These are phyloP conservation scores for Sporisorium reilianum DNA, from an alignment of 1,284 basidiomycete species.

Conservation along the genomic window DNA sequence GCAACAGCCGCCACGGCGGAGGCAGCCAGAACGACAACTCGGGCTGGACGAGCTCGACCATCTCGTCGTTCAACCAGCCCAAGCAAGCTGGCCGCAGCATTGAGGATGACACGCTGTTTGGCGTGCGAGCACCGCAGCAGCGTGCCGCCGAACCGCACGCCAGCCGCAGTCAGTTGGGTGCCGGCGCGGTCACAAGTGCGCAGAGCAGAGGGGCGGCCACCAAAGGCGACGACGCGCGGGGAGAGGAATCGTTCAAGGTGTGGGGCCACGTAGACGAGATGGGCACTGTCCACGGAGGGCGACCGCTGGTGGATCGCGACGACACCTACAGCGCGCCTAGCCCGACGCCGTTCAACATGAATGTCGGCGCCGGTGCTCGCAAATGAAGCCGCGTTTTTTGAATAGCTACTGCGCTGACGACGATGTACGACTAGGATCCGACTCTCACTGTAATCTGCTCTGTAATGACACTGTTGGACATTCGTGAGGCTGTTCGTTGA, in stretches of 20 bases:
- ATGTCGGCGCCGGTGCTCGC: constrained; percentile 23
- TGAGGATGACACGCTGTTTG: constrained; percentile 67
- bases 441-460: not conserved
- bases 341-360: constrained; percentile 57
- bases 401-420: too few relatives aligned
- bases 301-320: constrained; percentile 55
- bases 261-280: constrained; percentile 57
- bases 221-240: constrained; percentile 10
- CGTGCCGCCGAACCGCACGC: constrained; percentile 17
- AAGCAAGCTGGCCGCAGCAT: constrained; percentile 51
- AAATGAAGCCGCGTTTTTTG: constrained; percentile 12
- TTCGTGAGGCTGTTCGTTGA: not conserved
- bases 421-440: constrained; percentile 3
- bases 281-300: constrained; percentile 59
- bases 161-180: constrained; percentile 12
- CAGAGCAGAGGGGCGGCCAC: constrained; percentile 9
- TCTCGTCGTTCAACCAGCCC: constrained; percentile 50
- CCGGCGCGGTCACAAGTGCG: not conserved
- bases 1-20: constrained; percentile 43
- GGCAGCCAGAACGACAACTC: constrained; percentile 41
- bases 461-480: not conserved
- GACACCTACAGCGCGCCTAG: constrained; percentile 62
- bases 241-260: constrained; percentile 44
- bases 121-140: constrained; percentile 47
- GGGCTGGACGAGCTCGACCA: constrained; percentile 51